Conservation (phyloP, 768 basidiomycete species). For the Tricholoma hemisulphureum region DNA sequence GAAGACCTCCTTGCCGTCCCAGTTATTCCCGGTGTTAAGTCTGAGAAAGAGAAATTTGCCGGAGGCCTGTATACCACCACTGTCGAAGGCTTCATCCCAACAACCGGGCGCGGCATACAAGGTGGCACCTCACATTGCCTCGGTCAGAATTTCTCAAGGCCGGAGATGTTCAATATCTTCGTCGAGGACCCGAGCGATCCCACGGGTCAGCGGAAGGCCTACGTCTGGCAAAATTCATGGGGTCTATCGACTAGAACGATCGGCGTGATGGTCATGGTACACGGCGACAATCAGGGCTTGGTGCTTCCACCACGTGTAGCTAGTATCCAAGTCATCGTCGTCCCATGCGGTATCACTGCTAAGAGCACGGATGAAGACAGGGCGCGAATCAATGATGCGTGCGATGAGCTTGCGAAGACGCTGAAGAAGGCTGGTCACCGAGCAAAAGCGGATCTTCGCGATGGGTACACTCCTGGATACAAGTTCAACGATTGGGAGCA, state of each 20-base stretch:
- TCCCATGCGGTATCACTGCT: slow-evolving; percentile 93
- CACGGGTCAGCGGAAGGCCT: slow-evolving; percentile 62
- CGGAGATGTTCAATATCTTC: slow-evolving; percentile 96
- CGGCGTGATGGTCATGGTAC: slow-evolving; percentile 99
- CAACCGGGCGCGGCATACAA: slow-evolving; percentile 96
- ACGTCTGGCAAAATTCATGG: slow-evolving; percentile 99
- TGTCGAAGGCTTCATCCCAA: slow-evolving; percentile 96
- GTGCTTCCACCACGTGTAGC: slow-evolving; percentile 98
- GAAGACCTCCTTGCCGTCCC: slow-evolving; percentile 97
- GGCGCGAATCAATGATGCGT: slow-evolving; percentile 69
- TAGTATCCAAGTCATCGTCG: slow-evolving; percentile 84
- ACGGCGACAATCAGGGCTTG: slow-evolving; percentile 96
- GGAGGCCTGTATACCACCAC: slow-evolving; percentile 98
- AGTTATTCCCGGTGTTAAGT: slow-evolving; percentile 95
- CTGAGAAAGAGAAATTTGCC: slow-evolving; percentile 99
- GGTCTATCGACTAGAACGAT: slow-evolving; percentile 94
- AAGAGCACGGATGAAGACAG: slow-evolving; percentile 72
- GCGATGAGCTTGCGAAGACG: slow-evolving; percentile 71
- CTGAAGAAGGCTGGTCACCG: slow-evolving; percentile 74
- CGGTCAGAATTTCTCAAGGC: slow-evolving; percentile 95
- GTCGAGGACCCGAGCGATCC: slow-evolving; percentile 91
- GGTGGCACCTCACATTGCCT: slow-evolving; percentile 97
- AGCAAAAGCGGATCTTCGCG: slow-evolving; percentile 88
- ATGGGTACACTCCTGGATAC: slow-evolving; percentile 96
- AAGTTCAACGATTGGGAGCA: slow-evolving; percentile 99